Evolutionary conservation across 257 asterid species (phyloP).

Genomic region (Coffea eugenioides): DNA sequence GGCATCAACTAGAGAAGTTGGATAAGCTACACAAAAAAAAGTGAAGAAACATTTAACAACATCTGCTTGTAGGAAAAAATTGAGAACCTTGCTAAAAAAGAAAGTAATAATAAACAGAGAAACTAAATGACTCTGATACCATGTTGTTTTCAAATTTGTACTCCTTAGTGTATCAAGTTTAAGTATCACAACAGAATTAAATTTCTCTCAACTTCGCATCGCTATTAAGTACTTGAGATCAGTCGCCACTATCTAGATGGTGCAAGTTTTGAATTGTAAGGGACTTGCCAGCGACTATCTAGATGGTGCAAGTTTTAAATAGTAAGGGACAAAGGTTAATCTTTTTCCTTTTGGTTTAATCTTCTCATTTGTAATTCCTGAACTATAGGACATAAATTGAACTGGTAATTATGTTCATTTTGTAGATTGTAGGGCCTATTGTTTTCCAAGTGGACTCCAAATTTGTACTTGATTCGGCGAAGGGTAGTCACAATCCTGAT

Average conservation of each 20-base stretch:
- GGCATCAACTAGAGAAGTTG: neutral
- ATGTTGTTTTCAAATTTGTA: neutral
- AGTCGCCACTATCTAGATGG: neutral
- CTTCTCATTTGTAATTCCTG: neutral
- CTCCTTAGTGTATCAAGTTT: neutral
- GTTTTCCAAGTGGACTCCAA: slow-evolving; percentile 71
- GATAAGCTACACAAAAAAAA: neutral
- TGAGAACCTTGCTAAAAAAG: neutral
- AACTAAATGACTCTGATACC: neutral
- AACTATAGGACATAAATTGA: neutral
- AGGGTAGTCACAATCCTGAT: slow-evolving; percentile 30
- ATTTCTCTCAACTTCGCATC: too few species aligned
- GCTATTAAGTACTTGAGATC: neutral
- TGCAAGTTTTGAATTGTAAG: too few species aligned
- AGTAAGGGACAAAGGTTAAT: neutral
- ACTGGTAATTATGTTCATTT: neutral
- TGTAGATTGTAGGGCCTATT: slow-evolving; percentile 78
- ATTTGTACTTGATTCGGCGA: slow-evolving; percentile 40
- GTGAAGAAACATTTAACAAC: too few species aligned
- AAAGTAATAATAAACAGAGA: neutral
- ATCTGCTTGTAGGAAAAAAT: neutral
- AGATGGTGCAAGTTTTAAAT: neutral
- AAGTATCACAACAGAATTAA: too few species aligned
- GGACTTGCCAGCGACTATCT: neutral
- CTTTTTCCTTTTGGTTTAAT: neutral